phyloP scores from a whole-genome alignment of 805 yeast genomes.

The Pichia gijzeniarum region DNA sequence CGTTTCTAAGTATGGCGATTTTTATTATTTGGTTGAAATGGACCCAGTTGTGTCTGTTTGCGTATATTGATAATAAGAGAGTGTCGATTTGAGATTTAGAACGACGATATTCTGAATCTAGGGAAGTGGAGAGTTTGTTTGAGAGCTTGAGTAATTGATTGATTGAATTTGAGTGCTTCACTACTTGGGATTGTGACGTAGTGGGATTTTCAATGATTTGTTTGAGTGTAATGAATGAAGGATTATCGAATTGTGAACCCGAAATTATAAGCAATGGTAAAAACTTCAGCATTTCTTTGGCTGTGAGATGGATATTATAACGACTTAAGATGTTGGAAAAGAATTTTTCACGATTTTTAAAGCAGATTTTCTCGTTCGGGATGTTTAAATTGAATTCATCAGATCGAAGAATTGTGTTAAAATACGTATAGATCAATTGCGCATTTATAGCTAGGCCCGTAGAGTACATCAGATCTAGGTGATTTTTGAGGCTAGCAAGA shows the following conservation, averaged over 20 bases:
- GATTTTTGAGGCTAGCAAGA: conserved; percentile 16
- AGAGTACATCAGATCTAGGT: conserved; percentile 26
- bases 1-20: conserved; percentile 14
- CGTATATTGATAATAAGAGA: conserved; percentile 14
- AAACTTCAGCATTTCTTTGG: conserved; percentile 17
- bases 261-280: conserved; percentile 23
- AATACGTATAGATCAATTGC: conserved; percentile 17
- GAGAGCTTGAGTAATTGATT: conserved; percentile 4
- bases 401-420: conserved; percentile 24
- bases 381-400: conserved; percentile 21
- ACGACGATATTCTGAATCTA: not conserved
- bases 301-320: conserved; percentile 19
- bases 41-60: conserved; percentile 15
- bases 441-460: conserved; percentile 23
- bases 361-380: not conserved
- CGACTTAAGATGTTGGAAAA: conserved; percentile 15
- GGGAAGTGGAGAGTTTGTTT: not conserved
- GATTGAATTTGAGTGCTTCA: conserved; percentile 11
- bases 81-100: conserved; percentile 10
- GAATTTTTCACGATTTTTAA: conserved; percentile 17
- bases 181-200: not conserved
- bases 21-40: conserved; percentile 10
- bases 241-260: conserved; percentile 25
- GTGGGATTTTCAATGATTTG: conserved; percentile 4
- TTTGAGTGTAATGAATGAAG: conserved; percentile 17